phyloP scores from a whole-genome alignment of 2,329 filamentous ascomycete species.

The Corinectria fuckeliana region DNA sequence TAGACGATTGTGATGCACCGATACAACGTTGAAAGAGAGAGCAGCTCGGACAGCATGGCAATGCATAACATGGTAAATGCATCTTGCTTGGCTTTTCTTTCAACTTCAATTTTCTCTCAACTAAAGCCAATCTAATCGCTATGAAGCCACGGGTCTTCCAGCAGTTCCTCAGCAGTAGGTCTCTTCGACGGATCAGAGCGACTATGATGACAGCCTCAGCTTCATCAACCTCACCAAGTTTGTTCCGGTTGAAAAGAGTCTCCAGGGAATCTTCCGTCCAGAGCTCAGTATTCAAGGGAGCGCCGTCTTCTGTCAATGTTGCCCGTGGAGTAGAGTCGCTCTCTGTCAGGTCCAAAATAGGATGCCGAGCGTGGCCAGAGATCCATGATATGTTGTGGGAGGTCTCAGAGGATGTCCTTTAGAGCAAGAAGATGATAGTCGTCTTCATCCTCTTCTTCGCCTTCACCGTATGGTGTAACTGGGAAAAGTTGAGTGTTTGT shows the following conservation, averaged over 20 bases:
- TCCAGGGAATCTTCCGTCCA: background rate
- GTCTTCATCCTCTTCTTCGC: background rate
- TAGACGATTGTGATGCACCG: too few species aligned
- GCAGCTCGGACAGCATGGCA: too few species aligned
- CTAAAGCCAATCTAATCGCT: too few species aligned
- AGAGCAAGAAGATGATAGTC: conserved; percentile 6
- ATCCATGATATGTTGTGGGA: background rate
- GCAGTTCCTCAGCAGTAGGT: background rate
- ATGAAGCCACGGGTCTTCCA: background rate
- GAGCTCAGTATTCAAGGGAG: background rate
- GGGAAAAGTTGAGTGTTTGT: conserved; percentile 17
- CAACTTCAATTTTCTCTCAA: too few species aligned
- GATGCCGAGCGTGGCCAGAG: background rate
- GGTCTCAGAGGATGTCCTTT: background rate
- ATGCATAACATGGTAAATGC: too few species aligned
- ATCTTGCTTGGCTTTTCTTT: too few species aligned
- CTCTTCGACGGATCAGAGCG: background rate
- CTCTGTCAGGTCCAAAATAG: background rate
- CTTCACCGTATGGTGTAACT: background rate
- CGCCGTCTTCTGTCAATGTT: background rate
- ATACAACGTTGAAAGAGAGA: too few species aligned
- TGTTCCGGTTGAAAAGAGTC: background rate
- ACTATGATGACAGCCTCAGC: background rate
- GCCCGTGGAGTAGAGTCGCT: background rate
- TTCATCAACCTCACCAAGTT: background rate